Base-by-base conservation (phyloP, 2,329 filamentous ascomycete species). In the Colletotrichum limetticola region DNA sequence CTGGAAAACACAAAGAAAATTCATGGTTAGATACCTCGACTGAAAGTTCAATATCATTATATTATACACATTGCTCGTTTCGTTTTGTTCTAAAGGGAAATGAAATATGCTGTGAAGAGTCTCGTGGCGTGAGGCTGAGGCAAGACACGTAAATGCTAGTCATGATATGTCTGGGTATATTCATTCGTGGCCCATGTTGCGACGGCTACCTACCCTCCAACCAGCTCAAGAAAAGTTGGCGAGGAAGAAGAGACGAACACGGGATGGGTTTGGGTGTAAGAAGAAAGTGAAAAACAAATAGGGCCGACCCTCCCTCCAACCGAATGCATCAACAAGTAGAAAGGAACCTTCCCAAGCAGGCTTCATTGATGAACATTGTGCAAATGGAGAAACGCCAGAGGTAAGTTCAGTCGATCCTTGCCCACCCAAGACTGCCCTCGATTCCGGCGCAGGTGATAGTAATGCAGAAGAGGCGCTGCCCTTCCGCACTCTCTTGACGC, bases 91-190 rank as follows among this genome's bases (percentile, higher is more conserved):
- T 56, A 56, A 30, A 22, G 52, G 26, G 32, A 56, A 30, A 42
- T 12, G 30, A 64, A 53, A 28, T 35, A 55, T 56, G 30, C 24
- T 55, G 24, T 16, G 26, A 9, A 4, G 61, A 16, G 46, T 35
- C 46, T 63, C n/a, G 46, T 35, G 46, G 52, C 32, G 14, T 56
- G 53, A 26, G 22, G 56, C 30, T 56, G 16, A 32, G 62, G 14
- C 32, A 32, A 53, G 62, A 65, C 22, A 35, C n/a, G 57, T 52
- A 49, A 56, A 60, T 53, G 68, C 66, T 72, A 57, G 46, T 72
- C 66, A 72, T 70, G 56, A 72, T 61, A 52, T 72, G 22, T 72
- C 24, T 72, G 70, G 70, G 70, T 72, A 72, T 72, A 72, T 72
- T 72, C 55, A 37, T 72, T 49, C 60, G 60, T 72, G 56, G 70